Percentiles rank a stretch among this genome's conserved stretches.
Evolutionary conservation across 352 stramenopile species (phyloP).

Genomic region (Phytopythium chamaehyphon): DNA sequence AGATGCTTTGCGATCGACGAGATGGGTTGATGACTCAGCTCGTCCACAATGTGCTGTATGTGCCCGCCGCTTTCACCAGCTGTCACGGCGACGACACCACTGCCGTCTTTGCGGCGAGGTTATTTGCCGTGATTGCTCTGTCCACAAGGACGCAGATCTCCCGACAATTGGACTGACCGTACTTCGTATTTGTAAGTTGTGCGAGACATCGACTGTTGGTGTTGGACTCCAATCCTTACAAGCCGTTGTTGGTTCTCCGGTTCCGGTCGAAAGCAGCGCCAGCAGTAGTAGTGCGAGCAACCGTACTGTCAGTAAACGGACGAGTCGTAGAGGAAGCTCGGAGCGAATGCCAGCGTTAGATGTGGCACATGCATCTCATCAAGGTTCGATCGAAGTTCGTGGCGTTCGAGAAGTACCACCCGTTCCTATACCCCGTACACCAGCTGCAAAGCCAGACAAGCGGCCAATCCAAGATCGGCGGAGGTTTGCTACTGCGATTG

Average conservation of each 20-base stretch:
- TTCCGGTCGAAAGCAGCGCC: neutral
- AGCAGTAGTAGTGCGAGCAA: neutral
- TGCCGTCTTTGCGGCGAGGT: slow-evolving; percentile 75
- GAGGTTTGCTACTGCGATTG: slow-evolving; percentile 3
- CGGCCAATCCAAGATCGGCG: slow-evolving; percentile 8
- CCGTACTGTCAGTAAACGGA: neutral
- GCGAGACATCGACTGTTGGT: slow-evolving; percentile 20
- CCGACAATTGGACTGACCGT: slow-evolving; percentile 57
- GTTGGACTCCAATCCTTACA: neutral
- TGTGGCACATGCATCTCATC: no score
- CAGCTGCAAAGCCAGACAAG: neutral
- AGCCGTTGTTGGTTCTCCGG: neutral
- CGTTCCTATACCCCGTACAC: neutral
- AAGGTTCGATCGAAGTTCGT: no score
- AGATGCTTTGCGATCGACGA: slow-evolving; percentile 39
- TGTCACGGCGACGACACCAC: slow-evolving; percentile 63
- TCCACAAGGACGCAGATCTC: slow-evolving; percentile 66
- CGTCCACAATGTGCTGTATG: slow-evolving; percentile 56
- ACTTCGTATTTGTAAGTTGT: slow-evolving; percentile 64
- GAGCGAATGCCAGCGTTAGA: no score
- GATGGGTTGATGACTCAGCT: slow-evolving; percentile 58
- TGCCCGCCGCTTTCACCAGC: slow-evolving; percentile 60
- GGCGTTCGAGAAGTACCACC: no score
- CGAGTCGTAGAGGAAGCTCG: neutral
- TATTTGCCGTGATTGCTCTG: slow-evolving; percentile 70